These are phyloP conservation scores for Botrytis paeoniae DNA, from an alignment of 2,329 filamentous ascomycete genomes.

Conservation along the genomic window DNA sequence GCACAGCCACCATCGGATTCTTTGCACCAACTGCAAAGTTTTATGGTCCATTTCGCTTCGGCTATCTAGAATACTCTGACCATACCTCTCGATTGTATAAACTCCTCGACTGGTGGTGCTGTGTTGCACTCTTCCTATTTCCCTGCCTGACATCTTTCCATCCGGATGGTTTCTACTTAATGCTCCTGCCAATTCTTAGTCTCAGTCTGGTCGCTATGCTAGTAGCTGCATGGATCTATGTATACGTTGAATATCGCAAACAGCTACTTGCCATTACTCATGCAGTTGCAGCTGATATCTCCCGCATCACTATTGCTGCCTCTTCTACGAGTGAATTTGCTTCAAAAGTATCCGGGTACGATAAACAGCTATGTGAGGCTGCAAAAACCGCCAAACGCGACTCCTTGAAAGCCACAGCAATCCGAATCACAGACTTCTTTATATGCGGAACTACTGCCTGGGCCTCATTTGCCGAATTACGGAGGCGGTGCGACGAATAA, in stretches of 20 bases:
- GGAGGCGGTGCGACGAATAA: background rate
- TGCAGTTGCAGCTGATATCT: background rate
- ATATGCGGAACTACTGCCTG: background rate
- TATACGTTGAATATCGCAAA: background rate
- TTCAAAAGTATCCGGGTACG: background rate
- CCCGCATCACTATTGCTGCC: background rate
- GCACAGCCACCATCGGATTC: background rate
- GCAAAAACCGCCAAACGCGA: background rate
- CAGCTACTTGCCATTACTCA: background rate
- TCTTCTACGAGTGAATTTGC: background rate
- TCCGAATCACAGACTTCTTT: background rate
- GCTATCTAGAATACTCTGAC: background rate
- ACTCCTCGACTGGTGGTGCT: background rate
- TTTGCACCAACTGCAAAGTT: background rate
- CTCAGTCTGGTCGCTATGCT: background rate
- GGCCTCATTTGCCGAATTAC: background rate
- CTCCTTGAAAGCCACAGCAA: background rate
- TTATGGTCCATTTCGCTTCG: background rate
- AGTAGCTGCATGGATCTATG: background rate
- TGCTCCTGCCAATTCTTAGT: background rate
- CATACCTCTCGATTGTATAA: background rate
- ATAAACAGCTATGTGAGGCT: background rate
- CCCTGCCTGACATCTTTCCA: background rate
- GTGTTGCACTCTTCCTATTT: background rate
- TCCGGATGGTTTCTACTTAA: background rate